These are phyloP conservation scores for Dissophora globulifera DNA, from an alignment of 192 early-diverging fungal species.

Conservation along the genomic window DNA sequence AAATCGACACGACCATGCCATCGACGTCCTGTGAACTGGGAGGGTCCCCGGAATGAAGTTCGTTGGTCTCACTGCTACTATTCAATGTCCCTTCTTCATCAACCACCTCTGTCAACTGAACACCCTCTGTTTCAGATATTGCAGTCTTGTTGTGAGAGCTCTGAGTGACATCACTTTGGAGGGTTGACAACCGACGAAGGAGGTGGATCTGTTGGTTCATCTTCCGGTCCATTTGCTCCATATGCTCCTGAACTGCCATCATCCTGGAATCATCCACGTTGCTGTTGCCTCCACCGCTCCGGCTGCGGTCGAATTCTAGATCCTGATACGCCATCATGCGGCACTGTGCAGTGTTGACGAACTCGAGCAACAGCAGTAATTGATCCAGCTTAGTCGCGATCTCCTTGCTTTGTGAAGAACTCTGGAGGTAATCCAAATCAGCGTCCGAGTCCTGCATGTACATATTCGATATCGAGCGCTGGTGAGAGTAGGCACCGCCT, in stretches of 20 bases:
- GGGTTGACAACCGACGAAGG: conserved; percentile 48
- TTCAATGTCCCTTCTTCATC: no score
- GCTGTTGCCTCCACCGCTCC: not conserved
- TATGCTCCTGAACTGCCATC: conserved; percentile 63
- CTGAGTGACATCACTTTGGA: not conserved
- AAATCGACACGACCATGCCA: not conserved
- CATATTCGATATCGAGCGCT: not conserved
- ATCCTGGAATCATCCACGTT: conserved; percentile 65
- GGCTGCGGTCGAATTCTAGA: conserved; percentile 24
- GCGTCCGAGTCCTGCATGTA: not conserved
- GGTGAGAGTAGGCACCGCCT: not conserved
- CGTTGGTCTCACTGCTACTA: no score
- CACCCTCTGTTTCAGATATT: not conserved
- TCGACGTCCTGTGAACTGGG: not conserved
- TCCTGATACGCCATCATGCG: conserved; percentile 54
- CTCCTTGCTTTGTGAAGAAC: conserved; percentile 1
- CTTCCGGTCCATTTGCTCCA: conserved; percentile 53
- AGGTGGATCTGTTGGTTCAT: conserved; percentile 55
- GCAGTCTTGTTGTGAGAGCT: not conserved
- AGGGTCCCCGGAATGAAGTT: no score
- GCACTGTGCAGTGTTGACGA: conserved; percentile 50
- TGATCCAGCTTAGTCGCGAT: conserved; percentile 40
- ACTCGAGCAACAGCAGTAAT: conserved; percentile 37
- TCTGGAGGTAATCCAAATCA: not conserved
- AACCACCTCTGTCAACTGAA: not conserved